Evolutionary conservation across 192 early-diverging fungal species (phyloP), one percentile per base, ranked within the genome.

Genomic region (Paraglomus occultum): DNA sequence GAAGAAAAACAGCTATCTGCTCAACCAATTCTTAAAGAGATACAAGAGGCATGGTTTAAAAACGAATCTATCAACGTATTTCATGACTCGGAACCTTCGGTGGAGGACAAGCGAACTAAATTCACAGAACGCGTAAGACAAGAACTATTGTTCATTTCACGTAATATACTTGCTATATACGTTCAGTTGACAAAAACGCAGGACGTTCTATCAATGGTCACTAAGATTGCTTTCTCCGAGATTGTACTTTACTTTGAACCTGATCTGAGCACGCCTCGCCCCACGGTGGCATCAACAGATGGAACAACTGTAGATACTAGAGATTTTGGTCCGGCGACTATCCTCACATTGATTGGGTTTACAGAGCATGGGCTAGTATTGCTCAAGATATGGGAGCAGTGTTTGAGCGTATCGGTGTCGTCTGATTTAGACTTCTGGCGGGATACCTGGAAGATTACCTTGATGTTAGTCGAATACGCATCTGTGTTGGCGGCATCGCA

Each of bases 141-240:
- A 47, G 57, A 69, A 69, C 53, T 69, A 48, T 69, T 69, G 22
- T 44, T 42, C 44, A 69, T 69, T 46, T 20, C 52, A 6, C 31
- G 67, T 42, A 69, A 69, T 55, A 69, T 69, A 45, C 44, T 69
- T 3, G 67, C 53, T 8, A 69, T 54, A 11, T 69, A 51, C 47
- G 50, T 69, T 44, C 17, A 46, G 12, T 45, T 69, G 18, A 55
- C 67, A 2, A 40, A 54, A 52, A 20, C 67, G 12, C 22, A 55
- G 38, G 53, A 69, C 39, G 50, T 57, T 57, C 43, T 69, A 11
- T 11, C 52, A 14, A 69, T 52, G 48, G 3, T 31, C 31, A 57
- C 67, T 42, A 45, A 43, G n/a, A 22, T 45, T 8, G 39, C 49
- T 18, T 45, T 39, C 23, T 43, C 43, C n/a, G 67, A 69, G n/a